Conservation (phyloP, 345 rosid genomes). For the Noccaea bulbosa region DNA sequence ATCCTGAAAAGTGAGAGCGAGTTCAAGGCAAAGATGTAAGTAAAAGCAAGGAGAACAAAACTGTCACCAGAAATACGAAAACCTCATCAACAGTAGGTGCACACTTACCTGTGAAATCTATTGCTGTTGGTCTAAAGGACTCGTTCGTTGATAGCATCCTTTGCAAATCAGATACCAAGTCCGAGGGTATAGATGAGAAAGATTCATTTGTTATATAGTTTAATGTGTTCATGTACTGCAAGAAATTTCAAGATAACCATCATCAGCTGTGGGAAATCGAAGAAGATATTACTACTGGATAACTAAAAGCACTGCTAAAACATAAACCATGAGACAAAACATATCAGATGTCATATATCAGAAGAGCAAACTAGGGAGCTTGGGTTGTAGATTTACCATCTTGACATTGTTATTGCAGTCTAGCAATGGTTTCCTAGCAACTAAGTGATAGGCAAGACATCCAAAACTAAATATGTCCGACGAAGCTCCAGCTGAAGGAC, state of each 20-base stretch:
- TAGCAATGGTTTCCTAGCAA: constrained; percentile 85
- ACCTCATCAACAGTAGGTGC: constrained; percentile 20
- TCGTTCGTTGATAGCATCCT: constrained; percentile 91
- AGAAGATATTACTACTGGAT: neutral
- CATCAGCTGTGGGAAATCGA: constrained; percentile 7
- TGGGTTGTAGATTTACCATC: constrained; percentile 60
- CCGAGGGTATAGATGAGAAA: constrained; percentile 82
- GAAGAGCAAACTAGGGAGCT: constrained; percentile 5
- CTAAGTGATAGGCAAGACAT: constrained; percentile 89
- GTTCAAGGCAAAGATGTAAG: constrained; percentile 29
- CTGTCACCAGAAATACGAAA: neutral
- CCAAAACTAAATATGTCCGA: constrained; percentile 97
- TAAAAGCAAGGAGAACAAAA: constrained; percentile 12
- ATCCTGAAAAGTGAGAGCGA: constrained; percentile 56
- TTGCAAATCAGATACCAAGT: constrained; percentile 84
- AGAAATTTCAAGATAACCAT: constrained; percentile 24
- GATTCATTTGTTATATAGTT: constrained; percentile 86
- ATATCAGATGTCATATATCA: neutral
- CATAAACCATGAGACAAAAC: neutral
- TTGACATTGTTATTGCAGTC: constrained; percentile 96
- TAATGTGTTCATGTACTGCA: constrained; percentile 93
- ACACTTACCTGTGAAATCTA: constrained; percentile 85
- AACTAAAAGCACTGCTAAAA: neutral
- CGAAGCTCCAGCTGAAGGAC: constrained; percentile 67
- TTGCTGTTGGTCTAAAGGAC: constrained; percentile 81